Evolutionary conservation across 331 rosid genomes (phyloP), one percentile per base, ranked within the genome.

Genomic region (Ulmus americana): DNA sequence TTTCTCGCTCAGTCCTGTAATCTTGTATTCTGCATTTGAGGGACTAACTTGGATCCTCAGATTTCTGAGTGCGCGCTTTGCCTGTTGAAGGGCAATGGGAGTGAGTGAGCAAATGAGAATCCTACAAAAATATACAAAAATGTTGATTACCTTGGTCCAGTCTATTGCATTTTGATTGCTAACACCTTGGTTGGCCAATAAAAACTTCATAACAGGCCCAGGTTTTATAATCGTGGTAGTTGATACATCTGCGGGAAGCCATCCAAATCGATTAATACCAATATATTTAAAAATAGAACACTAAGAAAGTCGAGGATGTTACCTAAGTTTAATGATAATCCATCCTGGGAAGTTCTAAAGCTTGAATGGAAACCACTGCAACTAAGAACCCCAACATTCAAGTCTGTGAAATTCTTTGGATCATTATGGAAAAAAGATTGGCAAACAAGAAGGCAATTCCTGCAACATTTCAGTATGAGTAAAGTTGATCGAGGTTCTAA

Each of bases 281-380:
- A 20, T 20, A 8, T 14, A 2, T 5, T 2, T 35, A 22, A 6
- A 0, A 35, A 40, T 8, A 43, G 5, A 46, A 38, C 53, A 9
- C 1, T 47, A 35, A 1, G 22, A 22, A 22, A 4, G 55, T 13
- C 45, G 43, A 54, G 40, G 2, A 39, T 3, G 56, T 59, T 64
- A 79, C 99, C 99, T 43, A 94, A 87, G 11, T 94, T 94, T 1
- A 94, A 68, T 0, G 99, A 89, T 59, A 94, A 62, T 42, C 99
- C 99, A 68, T 87, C 80, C 65, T 90, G 99, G 1, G 99, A 78
- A 4, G 95, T 77, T 68, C 99, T 85, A 42, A 94, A 94, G 66
- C 99, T 94, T 0, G 99, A 89, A 60, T 94, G 99, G 50, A 94
- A 86, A 7, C 99, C 99, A 59, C 90, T 65, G 58, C 95, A 87